Conservation (phyloP, 73 alveolate species). For the Symbiodinium natans region DNA sequence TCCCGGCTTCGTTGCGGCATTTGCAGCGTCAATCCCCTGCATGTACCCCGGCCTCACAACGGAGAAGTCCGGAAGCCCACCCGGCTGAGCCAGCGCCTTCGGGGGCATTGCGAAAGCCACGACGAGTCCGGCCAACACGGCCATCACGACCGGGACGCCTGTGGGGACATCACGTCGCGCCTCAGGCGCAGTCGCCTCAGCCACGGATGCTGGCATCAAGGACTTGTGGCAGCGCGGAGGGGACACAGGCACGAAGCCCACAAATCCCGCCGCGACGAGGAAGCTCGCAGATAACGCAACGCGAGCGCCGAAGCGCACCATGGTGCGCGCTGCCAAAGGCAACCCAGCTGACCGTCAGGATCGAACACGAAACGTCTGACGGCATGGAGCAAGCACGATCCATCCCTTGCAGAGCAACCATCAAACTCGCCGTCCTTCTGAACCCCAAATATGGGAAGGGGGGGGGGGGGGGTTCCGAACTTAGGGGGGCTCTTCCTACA, state of each 20-base stretch:
- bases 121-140: neutral
- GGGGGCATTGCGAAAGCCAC: neutral
- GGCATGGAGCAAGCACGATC: too few relatives aligned
- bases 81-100: neutral
- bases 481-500: too few relatives aligned
- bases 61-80: constrained; percentile 49
- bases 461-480: too few relatives aligned
- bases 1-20: constrained; percentile 27
- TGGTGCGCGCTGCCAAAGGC: neutral
- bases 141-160: neutral
- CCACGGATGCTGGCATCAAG: neutral
- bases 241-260: neutral
- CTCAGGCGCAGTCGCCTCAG: neutral
- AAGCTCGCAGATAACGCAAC: neutral
- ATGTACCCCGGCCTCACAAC: constrained; percentile 61
- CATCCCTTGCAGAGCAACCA: too few relatives aligned
- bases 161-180: neutral
- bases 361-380: too few relatives aligned
- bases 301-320: neutral
- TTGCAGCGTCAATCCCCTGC: constrained; percentile 76
- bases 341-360: too few relatives aligned
- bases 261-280: neutral
- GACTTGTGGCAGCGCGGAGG: neutral
- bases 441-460: too few relatives aligned
- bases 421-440: too few relatives aligned